Conservation (phyloP, 345 rosid species). For the Gossypium anomalum region DNA sequence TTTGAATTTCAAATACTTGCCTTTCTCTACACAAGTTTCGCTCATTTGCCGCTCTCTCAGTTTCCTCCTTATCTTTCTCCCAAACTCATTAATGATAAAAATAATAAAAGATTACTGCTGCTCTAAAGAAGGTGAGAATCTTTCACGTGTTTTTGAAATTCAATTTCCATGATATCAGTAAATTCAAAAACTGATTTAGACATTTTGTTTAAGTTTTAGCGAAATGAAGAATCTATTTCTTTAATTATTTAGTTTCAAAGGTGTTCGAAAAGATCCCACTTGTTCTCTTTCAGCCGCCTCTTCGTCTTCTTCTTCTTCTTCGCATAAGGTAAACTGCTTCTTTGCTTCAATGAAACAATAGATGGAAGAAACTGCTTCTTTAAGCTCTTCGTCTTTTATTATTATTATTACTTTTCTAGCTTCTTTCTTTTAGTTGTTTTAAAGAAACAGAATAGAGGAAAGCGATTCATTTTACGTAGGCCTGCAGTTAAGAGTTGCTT, state of each 20-base stretch:
- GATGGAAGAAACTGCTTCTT: not conserved
- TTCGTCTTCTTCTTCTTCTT: not conserved
- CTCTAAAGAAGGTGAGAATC: slow-evolving; percentile 10
- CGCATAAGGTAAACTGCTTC: not conserved
- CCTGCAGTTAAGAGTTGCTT: not conserved
- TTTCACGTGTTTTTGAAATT: slow-evolving; percentile 5
- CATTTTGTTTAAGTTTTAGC: not conserved
- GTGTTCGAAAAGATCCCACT: slow-evolving; percentile 10
- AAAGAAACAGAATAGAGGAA: not conserved
- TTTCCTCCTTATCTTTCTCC: slow-evolving; percentile 4
- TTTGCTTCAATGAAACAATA: not conserved
- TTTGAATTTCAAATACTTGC: slow-evolving; percentile 6
- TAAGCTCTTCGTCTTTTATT: too few relatives aligned
- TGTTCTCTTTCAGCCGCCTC: slow-evolving; percentile 10
- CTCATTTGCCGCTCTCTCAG: slow-evolving; percentile 1
- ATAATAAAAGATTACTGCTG: not conserved
- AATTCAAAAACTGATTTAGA: not conserved
- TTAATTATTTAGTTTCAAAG: not conserved
- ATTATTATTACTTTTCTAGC: not conserved
- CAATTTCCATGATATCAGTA: not conserved
- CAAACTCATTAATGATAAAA: not conserved
- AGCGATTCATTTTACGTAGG: not conserved
- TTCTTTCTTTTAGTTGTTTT: not conserved
- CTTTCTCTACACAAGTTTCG: not conserved
- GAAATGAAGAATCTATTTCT: not conserved